Percentiles rank a stretch among this genome's conserved stretches.
Conservation (phyloP, 352 stramenopile genomes). For the Aphanomyces invadans region DNA sequence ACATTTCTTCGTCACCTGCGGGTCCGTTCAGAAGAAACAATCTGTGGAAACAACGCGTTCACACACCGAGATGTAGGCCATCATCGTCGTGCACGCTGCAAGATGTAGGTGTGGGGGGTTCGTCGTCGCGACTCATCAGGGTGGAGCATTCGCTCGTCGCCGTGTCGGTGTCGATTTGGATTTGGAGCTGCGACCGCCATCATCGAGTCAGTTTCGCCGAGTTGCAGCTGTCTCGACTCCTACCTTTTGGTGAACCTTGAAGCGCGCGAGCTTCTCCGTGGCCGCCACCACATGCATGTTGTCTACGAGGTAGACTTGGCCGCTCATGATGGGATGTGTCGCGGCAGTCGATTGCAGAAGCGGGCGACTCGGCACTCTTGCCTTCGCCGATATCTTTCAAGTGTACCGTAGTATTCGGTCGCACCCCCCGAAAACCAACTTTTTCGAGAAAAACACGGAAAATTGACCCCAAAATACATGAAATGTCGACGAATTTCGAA, state of each 20-base stretch:
- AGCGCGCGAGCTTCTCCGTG: slow-evolving; percentile 21
- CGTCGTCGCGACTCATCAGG: slow-evolving; percentile 6
- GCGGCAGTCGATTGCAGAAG: neutral
- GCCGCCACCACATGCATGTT: slow-evolving; percentile 16
- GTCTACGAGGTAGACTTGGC: slow-evolving; percentile 21
- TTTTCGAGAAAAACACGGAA: slow-evolving; percentile 6
- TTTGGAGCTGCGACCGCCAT: slow-evolving; percentile 8
- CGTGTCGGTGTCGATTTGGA: slow-evolving; percentile 17
- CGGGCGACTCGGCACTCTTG: neutral
- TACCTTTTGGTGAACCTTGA: slow-evolving; percentile 23
- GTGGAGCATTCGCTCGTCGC: slow-evolving; percentile 3
- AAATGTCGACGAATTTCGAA: neutral
- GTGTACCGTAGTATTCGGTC: neutral
- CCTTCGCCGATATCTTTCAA: slow-evolving; percentile 10
- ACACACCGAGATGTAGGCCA: neutral
- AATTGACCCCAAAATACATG: neutral
- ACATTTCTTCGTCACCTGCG: slow-evolving; percentile 7
- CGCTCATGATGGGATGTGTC: slow-evolving; percentile 9
- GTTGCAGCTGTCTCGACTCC: too few species aligned
- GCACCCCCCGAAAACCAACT: neutral
- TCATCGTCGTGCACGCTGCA: neutral
- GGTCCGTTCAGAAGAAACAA: neutral
- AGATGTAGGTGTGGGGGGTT: slow-evolving; percentile 4
- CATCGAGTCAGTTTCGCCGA: neutral
- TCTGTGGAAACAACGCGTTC: neutral